Evolutionary conservation across 2,329 filamentous ascomycete species (phyloP).

Genomic region (Diplocarpon rosae): DNA sequence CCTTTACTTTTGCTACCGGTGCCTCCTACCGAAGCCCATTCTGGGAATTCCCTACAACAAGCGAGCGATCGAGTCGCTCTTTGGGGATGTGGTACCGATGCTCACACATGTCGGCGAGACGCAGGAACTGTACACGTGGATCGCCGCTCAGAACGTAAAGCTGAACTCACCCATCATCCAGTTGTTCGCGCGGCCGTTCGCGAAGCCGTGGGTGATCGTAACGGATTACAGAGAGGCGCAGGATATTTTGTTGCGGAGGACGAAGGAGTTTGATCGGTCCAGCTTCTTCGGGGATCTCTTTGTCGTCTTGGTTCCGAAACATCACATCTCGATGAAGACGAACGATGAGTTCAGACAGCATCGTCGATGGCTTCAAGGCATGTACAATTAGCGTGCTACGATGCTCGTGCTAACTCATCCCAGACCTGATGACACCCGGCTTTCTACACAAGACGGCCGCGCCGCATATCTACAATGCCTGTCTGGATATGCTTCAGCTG

Average conservation of each 20-base stretch:
- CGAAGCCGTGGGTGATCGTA: constrained; percentile 17
- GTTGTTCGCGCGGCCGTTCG: constrained; percentile 17
- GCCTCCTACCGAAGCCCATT: constrained; percentile 6
- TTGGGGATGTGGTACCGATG: constrained; percentile 8
- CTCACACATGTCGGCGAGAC: constrained; percentile 1
- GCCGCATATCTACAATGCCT: constrained; percentile 21
- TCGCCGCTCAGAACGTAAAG: constrained; percentile 4
- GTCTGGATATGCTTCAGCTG: constrained; percentile 22
- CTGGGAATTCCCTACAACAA: constrained; percentile 13
- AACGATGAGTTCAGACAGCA: constrained; percentile 23
- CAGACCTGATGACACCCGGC: constrained; percentile 19
- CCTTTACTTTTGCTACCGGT: background rate
- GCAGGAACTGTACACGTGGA: constrained; percentile 5
- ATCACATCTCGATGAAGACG: constrained; percentile 22
- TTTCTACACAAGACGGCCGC: constrained; percentile 26
- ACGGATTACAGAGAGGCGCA: constrained; percentile 24
- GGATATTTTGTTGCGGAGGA: constrained; percentile 24
- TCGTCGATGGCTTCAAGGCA: constrained; percentile 24
- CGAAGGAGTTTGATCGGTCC: constrained; percentile 27
- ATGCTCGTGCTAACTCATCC: background rate
- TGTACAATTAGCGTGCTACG: background rate
- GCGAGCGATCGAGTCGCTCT: background rate
- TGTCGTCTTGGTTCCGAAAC: constrained; percentile 21
- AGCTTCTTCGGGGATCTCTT: constrained; percentile 19
- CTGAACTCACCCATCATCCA: constrained; percentile 20